Evolutionary conservation across 2,329 filamentous ascomycete species (phyloP).

Genomic region (Pseudocercospora crystallina): DNA sequence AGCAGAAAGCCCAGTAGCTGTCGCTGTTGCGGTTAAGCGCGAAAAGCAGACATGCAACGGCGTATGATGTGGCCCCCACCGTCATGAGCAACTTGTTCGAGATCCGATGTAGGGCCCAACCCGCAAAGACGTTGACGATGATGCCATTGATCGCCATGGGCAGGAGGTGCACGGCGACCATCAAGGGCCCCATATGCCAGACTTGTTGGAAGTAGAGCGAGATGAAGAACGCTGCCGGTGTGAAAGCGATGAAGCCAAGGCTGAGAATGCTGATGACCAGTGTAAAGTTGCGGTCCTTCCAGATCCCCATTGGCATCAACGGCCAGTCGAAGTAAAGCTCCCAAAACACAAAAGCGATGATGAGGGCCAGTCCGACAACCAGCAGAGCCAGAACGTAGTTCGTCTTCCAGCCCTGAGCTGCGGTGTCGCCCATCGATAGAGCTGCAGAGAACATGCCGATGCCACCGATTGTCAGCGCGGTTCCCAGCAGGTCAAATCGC

Average conservation of each 20-base stretch:
- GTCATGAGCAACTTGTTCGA: conserved; percentile 65
- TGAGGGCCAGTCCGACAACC: conserved; percentile 57
- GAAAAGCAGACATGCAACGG: conserved; percentile 53
- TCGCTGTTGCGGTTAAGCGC: conserved; percentile 56
- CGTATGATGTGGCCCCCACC: conserved; percentile 49
- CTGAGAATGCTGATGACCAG: conserved; percentile 59
- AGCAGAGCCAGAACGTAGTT: conserved; percentile 63
- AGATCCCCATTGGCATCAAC: conserved; percentile 56
- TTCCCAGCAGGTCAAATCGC: conserved; percentile 62
- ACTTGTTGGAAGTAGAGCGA: conserved; percentile 65
- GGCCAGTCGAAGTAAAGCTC: conserved; percentile 53
- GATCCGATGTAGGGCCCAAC: conserved; percentile 60
- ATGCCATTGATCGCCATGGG: conserved; percentile 66
- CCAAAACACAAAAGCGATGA: conserved; percentile 62
- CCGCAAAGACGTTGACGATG: conserved; percentile 63
- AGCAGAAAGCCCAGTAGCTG: conserved; percentile 66
- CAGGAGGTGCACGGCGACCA: conserved; percentile 62
- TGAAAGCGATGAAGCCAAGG: conserved; percentile 63
- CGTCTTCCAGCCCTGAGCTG: conserved; percentile 62
- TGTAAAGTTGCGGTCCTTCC: conserved; percentile 64
- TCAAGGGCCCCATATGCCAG: conserved; percentile 52
- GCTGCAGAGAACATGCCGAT: conserved; percentile 65
- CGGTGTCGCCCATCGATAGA: conserved; percentile 56
- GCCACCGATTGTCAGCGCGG: conserved; percentile 60
- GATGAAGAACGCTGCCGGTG: conserved; percentile 45